Base-by-base conservation (phyloP, 2,329 filamentous ascomycete species). In the Ophiostoma perfectum region DNA sequence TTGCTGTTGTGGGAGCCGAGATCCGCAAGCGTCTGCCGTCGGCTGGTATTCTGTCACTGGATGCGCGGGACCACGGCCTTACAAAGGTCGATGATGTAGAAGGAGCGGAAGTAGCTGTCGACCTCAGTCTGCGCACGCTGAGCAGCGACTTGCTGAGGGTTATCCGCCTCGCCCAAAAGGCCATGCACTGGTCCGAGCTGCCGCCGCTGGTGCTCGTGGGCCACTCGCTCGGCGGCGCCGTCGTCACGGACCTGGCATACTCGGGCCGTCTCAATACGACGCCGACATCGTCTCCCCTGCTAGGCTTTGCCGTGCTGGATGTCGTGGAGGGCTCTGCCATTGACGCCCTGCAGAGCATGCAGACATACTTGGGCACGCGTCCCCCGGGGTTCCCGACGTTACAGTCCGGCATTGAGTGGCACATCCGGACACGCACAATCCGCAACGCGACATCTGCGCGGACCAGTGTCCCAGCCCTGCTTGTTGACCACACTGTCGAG, bases 301-400 rank as follows among this genome's bases (percentile, higher is more conserved):
- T 74, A 16, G 95, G 92, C 27, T 97, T 94, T 78, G 91, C 88
- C 3, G 93, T 98, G 7, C 82, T 99, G 16, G 95, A 99, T 78
- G 92, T 99, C 4, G 95, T 99, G 41, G 95, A 99, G 78, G 91
- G 95, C 11, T 96, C 92, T 0, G 95, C 95, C 45, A 94, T 99
- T 78, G 95, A 98, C 77, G 94, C 95, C 2, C 83, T 99, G 67
- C 88, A 93, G 77, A 93, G 90, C 78, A 99, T 99, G 95, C 90
- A 95, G 73, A 90, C 89, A 3, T 97, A 97, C 77, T 84, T 99
- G 27, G 88, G 90, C 1, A 93, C 89, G 4, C 85, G 95, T 36
- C 95, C 95, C 0, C 81, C 82, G 8, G 86, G 88, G 1, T 99
- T 99, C 74, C 81, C 87, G n/a, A 90, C 87, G 12, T 73, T 97